These are phyloP conservation scores for Sparassis latifolia DNA, from an alignment of 1,284 basidiomycete species.

Conservation along the genomic window DNA sequence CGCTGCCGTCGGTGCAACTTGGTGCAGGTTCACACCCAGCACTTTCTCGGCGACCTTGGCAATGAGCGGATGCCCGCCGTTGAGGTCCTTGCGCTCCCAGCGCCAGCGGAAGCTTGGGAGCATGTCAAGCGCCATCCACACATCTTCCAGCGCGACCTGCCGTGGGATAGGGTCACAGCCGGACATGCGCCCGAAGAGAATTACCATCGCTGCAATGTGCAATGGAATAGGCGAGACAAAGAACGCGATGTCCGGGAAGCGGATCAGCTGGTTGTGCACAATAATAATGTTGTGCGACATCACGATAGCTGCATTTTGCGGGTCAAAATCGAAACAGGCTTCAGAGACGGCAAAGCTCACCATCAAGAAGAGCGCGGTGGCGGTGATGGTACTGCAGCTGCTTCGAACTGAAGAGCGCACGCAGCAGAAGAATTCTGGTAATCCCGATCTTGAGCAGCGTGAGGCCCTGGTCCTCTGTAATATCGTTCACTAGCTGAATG, in stretches of 20 bases:
- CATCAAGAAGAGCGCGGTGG: slow-evolving; percentile 66
- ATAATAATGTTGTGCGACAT: slow-evolving; percentile 80
- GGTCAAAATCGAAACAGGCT: slow-evolving; percentile 4
- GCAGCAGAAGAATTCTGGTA: slow-evolving; percentile 65
- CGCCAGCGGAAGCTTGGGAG: slow-evolving; percentile 81
- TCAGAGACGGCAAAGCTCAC: slow-evolving; percentile 31
- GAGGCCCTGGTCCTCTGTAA: slow-evolving; percentile 71
- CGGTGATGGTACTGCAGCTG: slow-evolving; percentile 58
- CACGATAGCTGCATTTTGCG: slow-evolving; percentile 51
- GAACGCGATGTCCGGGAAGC: slow-evolving; percentile 76
- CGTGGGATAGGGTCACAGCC: slow-evolving; percentile 58
- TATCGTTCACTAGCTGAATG: slow-evolving; percentile 59
- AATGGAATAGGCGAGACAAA: slow-evolving; percentile 81
- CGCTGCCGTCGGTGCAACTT: slow-evolving; percentile 48
- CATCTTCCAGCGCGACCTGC: slow-evolving; percentile 65
- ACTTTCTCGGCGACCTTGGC: slow-evolving; percentile 72
- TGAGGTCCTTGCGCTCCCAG: slow-evolving; percentile 76
- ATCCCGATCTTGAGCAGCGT: slow-evolving; percentile 77
- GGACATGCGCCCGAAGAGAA: slow-evolving; percentile 77
- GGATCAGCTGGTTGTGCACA: slow-evolving; percentile 72
- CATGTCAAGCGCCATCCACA: slow-evolving; percentile 79
- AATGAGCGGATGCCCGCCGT: slow-evolving; percentile 74
- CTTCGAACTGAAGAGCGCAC: slow-evolving; percentile 70
- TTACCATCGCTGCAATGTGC: slow-evolving; percentile 83
- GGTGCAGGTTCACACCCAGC: slow-evolving; percentile 59